Conservation (phyloP, 257 asterid genomes). For the Nicotiana tomentosiformis region DNA sequence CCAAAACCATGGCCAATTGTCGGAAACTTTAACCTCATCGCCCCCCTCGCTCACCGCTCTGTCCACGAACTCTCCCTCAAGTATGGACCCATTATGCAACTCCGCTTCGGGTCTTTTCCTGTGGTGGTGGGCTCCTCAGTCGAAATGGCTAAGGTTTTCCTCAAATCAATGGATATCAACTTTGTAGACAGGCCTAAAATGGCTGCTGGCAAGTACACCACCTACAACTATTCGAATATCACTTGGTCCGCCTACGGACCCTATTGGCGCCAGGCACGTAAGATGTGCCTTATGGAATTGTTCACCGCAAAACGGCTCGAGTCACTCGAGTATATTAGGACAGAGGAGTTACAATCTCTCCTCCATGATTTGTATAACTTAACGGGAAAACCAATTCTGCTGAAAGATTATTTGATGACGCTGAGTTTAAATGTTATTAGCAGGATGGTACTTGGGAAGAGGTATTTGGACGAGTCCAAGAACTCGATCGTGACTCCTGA, state of each 20-base stretch:
- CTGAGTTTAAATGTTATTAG: conserved; percentile 38
- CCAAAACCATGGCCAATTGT: conserved; percentile 44
- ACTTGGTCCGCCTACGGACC: conserved; percentile 45
- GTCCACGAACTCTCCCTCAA: conserved; percentile 27
- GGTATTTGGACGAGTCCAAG: conserved; percentile 20
- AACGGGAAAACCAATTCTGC: conserved; percentile 12
- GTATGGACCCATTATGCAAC: conserved; percentile 35
- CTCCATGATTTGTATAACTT: conserved; percentile 14
- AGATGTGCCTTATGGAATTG: conserved; percentile 29
- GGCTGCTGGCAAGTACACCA: conserved; percentile 39
- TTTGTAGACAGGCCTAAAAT: conserved; percentile 33
- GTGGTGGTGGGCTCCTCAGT: conserved; percentile 36
- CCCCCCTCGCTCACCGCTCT: conserved; percentile 31
- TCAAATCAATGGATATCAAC: conserved; percentile 35
- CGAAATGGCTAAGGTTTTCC: conserved; percentile 35
- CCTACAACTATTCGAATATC: conserved; percentile 36
- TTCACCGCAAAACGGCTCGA: conserved; percentile 32
- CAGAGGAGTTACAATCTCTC: conserved; percentile 27
- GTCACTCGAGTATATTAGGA: conserved; percentile 26
- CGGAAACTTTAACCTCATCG: conserved; percentile 34
- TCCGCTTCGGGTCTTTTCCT: conserved; percentile 30
- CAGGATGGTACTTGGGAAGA: conserved; percentile 37
- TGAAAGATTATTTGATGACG: conserved; percentile 32
- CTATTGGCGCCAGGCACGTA: conserved; percentile 44
- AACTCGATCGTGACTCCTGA: conserved; percentile 20